phyloP scores from a whole-genome alignment of 2,329 filamentous ascomycete genomes.

The Paraconiothyrium brasiliense region DNA sequence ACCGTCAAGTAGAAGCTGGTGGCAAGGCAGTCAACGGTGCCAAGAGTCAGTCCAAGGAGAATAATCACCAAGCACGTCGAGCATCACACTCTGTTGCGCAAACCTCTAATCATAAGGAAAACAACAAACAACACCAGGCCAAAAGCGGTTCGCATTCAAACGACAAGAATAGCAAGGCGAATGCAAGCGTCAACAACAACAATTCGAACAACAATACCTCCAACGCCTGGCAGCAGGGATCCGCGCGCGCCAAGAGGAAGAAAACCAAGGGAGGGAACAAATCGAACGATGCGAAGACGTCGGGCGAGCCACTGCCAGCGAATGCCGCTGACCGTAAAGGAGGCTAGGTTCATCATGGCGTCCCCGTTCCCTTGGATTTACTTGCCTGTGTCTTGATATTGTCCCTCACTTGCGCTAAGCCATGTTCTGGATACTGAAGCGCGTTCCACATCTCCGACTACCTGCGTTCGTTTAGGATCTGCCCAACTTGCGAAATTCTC shows the following conservation, averaged over 20 bases:
- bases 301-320: conserved; percentile 54
- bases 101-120: conserved; percentile 33
- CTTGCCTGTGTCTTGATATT: conserved; percentile 1
- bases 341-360: conserved; percentile 40
- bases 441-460: neutral
- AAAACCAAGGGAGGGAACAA: conserved; percentile 38
- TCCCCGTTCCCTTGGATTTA: conserved; percentile 18
- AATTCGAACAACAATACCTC: conserved; percentile 20
- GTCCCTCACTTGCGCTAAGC: neutral
- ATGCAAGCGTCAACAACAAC: conserved; percentile 33
- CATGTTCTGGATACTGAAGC: conserved; percentile 2
- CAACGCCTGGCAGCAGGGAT: conserved; percentile 26
- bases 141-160: conserved; percentile 5
- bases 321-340: conserved; percentile 59
- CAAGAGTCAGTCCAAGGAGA: conserved; percentile 41
- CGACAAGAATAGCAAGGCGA: conserved; percentile 30
- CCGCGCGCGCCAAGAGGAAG: conserved; percentile 36
- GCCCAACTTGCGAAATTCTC: neutral
- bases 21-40: conserved; percentile 40
- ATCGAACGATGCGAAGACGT: conserved; percentile 39
- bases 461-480: neutral
- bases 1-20: conserved; percentile 51
- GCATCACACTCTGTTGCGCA: conserved; percentile 35
- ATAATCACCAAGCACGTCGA: conserved; percentile 38
- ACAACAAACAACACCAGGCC: conserved; percentile 29